These are phyloP conservation scores for Penicillium verrucosum DNA, from an alignment of 2,329 filamentous ascomycete species.

Conservation along the genomic window DNA sequence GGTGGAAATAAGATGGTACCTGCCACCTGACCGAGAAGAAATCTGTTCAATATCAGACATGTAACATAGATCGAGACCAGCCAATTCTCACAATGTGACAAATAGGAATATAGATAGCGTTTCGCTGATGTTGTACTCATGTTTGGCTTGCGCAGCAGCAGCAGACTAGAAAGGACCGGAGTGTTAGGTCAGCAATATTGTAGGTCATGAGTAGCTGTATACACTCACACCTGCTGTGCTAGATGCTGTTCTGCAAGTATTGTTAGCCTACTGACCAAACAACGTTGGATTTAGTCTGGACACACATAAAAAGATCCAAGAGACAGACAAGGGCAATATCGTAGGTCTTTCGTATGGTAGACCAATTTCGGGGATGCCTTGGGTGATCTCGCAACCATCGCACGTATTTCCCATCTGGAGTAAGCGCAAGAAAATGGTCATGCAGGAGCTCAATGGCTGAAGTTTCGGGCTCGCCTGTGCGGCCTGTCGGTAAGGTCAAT, in stretches of 20 bases:
- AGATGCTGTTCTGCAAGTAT: conserved; percentile 29
- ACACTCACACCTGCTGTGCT: conserved; percentile 36
- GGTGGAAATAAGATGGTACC: conserved; percentile 38
- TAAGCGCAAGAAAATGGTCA: conserved; percentile 28
- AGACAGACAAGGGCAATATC: conserved; percentile 29
- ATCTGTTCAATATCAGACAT: conserved; percentile 21
- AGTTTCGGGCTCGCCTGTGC: conserved; percentile 11
- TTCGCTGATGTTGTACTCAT: conserved; percentile 26
- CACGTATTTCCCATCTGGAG: conserved; percentile 30
- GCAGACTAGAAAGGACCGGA: conserved; percentile 21
- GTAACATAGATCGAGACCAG: conserved; percentile 3
- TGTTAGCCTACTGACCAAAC: conserved; percentile 5
- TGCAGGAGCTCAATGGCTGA: conserved; percentile 19
- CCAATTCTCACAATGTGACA: conserved; percentile 23
- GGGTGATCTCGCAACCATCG: conserved; percentile 31
- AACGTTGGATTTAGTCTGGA: not conserved
- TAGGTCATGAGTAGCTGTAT: not conserved
- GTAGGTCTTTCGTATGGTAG: conserved; percentile 26
- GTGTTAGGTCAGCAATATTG: not conserved
- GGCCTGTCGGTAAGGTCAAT: not conserved
- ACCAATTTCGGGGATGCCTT: conserved; percentile 35
- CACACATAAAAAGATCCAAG: conserved; percentile 36
- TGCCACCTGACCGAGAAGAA: conserved; percentile 33
- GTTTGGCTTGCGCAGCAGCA: conserved; percentile 26
- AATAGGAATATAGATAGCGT: conserved; percentile 34